phyloP scores from a whole-genome alignment of 148 eudicot species.

The Chenopodium album region DNA sequence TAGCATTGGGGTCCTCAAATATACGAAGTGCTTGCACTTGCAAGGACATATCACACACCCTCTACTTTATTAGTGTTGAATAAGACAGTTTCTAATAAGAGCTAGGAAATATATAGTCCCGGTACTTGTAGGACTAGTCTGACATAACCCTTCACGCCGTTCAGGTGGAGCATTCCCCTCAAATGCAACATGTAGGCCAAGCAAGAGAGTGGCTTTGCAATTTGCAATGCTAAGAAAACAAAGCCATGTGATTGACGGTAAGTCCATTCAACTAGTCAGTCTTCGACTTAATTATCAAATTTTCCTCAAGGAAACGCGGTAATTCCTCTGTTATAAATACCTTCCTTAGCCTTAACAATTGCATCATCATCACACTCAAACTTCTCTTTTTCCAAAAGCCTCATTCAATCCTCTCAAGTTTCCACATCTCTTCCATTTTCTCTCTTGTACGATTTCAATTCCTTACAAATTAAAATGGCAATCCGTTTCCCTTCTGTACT shows the following conservation, averaged over 20 bases:
- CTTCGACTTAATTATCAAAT: not conserved
- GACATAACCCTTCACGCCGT: not conserved
- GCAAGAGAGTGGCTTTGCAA: not conserved
- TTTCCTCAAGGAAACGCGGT: not conserved
- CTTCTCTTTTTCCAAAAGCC: not conserved
- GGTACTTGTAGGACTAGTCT: not conserved
- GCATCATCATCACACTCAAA: slow-evolving; percentile 4
- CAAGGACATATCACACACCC: not conserved
- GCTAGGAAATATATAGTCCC: not conserved
- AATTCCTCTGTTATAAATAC: not conserved
- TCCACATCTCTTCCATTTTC: not conserved
- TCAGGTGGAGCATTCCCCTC: slow-evolving; percentile 13
- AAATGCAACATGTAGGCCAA: slow-evolving; percentile 13
- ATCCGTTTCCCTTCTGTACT: slow-evolving; percentile 16
- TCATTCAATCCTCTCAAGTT: not conserved
- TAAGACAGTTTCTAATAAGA: not conserved
- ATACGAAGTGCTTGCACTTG: not conserved
- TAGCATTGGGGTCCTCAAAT: slow-evolving; percentile 2
- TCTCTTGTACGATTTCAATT: not conserved
- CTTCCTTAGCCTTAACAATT: not conserved
- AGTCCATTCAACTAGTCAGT: not conserved
- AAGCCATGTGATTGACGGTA: slow-evolving; percentile 4
- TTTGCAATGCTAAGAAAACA: slow-evolving; percentile 12
- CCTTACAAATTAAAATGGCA: slow-evolving; percentile 4
- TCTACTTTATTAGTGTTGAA: slow-evolving; percentile 4